phyloP scores from a whole-genome alignment of 176 grass and related monocot genomes.

The Alloteropsis semialata region DNA sequence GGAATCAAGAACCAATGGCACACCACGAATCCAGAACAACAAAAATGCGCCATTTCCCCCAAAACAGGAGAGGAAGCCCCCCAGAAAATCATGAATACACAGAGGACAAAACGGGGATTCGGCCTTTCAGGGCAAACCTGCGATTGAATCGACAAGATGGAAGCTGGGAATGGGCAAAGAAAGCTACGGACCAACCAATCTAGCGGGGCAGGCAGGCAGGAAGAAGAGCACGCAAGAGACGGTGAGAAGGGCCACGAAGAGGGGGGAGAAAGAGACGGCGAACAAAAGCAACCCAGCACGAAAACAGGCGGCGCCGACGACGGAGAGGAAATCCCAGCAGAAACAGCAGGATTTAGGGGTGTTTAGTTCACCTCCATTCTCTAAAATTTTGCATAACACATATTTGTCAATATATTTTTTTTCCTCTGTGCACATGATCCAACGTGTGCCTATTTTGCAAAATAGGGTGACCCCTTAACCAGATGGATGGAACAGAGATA shows the following conservation, averaged over 20 bases:
- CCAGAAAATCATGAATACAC: conserved; percentile 9
- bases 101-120: not conserved
- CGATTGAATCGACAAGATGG: conserved; percentile 2
- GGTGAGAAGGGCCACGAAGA: not conserved
- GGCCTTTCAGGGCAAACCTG: not conserved
- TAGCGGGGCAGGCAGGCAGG: not conserved
- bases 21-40: not conserved
- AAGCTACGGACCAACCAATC: not conserved
- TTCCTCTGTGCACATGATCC: too few species aligned
- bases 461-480: too few species aligned
- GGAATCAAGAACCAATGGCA: conserved; percentile 13
- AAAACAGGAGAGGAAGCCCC: not conserved
- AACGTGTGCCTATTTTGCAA: too few species aligned
- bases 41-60: not conserved
- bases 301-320: not conserved
- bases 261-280: not conserved
- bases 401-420: too few species aligned
- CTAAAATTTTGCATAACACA: too few species aligned
- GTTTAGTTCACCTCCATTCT: too few species aligned
- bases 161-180: not conserved
- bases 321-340: not conserved
- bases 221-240: not conserved
- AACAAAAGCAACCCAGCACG: conserved; percentile 16
- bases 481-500: not conserved
- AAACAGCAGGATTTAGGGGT: not conserved